phyloP scores from a whole-genome alignment of 495 filamentous ascomycete species.

The Polyplosphaeria fusca region DNA sequence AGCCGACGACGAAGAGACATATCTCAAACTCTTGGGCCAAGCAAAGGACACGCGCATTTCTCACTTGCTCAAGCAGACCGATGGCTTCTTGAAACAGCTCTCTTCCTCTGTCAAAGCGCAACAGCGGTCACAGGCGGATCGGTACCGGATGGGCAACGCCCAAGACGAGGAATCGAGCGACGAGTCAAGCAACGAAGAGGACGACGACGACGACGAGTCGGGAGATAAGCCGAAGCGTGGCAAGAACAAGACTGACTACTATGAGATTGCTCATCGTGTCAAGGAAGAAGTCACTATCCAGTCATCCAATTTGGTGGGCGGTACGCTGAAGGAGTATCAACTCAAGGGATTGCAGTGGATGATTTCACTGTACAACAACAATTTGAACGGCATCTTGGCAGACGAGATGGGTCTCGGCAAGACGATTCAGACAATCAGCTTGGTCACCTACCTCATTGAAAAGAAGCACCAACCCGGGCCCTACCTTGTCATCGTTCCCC shows the following conservation, averaged over 20 bases:
- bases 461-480: conserved; percentile 89
- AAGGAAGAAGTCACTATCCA: conserved; percentile 85
- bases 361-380: conserved; percentile 99
- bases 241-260: conserved; percentile 91
- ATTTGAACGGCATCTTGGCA: conserved; percentile 95
- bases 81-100: conserved; percentile 93
- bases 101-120: conserved; percentile 88
- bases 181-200: conserved; percentile 60
- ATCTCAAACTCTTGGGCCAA: conserved; percentile 92
- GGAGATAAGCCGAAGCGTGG: conserved; percentile 66
- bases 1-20: conserved; percentile 98
- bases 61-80: conserved; percentile 90
- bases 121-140: conserved; percentile 74
- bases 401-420: conserved; percentile 99
- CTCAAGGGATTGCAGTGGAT: conserved; percentile 98
- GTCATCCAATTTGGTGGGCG: conserved; percentile 81
- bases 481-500: conserved; percentile 92
- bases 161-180: conserved; percentile 45
- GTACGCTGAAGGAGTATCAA: conserved; percentile 94
- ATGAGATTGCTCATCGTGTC: conserved; percentile 92
- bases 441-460: conserved; percentile 96
- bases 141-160: conserved; percentile 50
- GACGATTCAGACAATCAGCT: conserved; percentile 97
- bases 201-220: conserved; percentile 59
- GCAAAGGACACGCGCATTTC: conserved; percentile 99